Base-by-base conservation (phyloP, 1,284 basidiomycete genomes). In the Apiotrichum veenhuisii region DNA sequence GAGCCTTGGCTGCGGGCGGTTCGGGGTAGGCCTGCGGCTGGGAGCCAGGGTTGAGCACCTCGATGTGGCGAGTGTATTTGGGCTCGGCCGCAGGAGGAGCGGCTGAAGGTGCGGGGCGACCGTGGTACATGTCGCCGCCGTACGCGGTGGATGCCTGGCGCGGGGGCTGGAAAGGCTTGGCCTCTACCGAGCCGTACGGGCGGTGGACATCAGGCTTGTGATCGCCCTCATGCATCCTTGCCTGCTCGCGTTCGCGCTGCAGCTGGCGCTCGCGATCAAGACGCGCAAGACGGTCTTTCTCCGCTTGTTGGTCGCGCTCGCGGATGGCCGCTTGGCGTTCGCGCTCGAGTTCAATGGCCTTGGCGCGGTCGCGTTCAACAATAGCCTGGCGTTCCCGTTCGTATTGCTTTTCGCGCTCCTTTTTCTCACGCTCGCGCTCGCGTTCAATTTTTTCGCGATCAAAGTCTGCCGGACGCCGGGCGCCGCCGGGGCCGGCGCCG, bases 1-100 rank as follows among this genome's bases (percentile, higher is more conserved):
- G 40, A 22, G 52, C 43, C 33, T 34, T 38, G 45, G 34, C 25
- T 33, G 52, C n/a, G 25, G 37, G 37, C 10, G 46, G 46, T 23
- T 42, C 52, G 25, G 52, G 30, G 52, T 58, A 58, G 5, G 55
- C 56, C 30, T 49, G 40, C 5, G 37, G 33, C 41, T 52, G 46
- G 8, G 57, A 27, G 15, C 65, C 64, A 26, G 69, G 69, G 54
- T 71, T 68, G 47, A 71, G 58, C 3, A 69, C 69, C 50, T 71
- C 69, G 27, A 71, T 71, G 53, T 69, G 67, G 5, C 64, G 55
- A 1, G 62, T 58, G 54, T 61, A 61, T 48, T 63, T 64, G 17
- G 64, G 48, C 44, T 66, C 61, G 20, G 61, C 22, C n/a, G 55
- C 46, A 8, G 45, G 22, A 23, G 56, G 44, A 18, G 46, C 38